Percentiles rank a stretch among this genome's conserved stretches.
These are phyloP conservation scores for Oryza glaberrima DNA, from an alignment of 176 grass and related monocot genomes.

Conservation along the genomic window DNA sequence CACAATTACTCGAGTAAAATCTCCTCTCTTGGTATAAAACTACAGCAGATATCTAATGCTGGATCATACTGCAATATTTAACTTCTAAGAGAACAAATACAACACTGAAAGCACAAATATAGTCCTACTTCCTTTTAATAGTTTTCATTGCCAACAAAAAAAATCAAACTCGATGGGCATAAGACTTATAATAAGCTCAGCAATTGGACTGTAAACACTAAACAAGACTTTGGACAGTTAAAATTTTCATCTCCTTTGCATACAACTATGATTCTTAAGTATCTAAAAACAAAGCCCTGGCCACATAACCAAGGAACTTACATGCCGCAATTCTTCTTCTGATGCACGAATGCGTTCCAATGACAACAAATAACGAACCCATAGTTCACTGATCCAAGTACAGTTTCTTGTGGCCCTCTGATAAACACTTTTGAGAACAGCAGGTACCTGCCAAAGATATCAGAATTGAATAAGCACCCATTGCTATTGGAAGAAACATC, in stretches of 20 bases:
- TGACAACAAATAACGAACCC: slow-evolving; percentile 76
- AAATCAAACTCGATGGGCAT: not conserved
- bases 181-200: slow-evolving; percentile 26
- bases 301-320: slow-evolving; percentile 46
- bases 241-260: slow-evolving; percentile 1
- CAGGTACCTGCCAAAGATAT: slow-evolving; percentile 67
- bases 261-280: not conserved
- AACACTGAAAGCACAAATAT: slow-evolving; percentile 6
- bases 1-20: slow-evolving; percentile 11
- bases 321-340: slow-evolving; percentile 64
- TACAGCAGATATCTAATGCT: slow-evolving; percentile 21
- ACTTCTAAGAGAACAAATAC: slow-evolving; percentile 3
- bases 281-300: not conserved
- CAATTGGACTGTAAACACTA: not conserved
- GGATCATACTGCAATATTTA: not conserved
- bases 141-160: not conserved
- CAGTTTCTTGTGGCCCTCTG: slow-evolving; percentile 93
- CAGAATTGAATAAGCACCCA: slow-evolving; percentile 25
- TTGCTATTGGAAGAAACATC: slow-evolving; percentile 27
- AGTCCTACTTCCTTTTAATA: not conserved
- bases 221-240: not conserved
- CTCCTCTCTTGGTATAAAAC: slow-evolving; percentile 5
- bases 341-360: slow-evolving; percentile 72
- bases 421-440: slow-evolving; percentile 75
- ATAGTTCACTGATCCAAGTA: slow-evolving; percentile 89